These are phyloP conservation scores for Fusarium sp. DNA, from an alignment of 2,329 filamentous ascomycete genomes.

Conservation along the genomic window DNA sequence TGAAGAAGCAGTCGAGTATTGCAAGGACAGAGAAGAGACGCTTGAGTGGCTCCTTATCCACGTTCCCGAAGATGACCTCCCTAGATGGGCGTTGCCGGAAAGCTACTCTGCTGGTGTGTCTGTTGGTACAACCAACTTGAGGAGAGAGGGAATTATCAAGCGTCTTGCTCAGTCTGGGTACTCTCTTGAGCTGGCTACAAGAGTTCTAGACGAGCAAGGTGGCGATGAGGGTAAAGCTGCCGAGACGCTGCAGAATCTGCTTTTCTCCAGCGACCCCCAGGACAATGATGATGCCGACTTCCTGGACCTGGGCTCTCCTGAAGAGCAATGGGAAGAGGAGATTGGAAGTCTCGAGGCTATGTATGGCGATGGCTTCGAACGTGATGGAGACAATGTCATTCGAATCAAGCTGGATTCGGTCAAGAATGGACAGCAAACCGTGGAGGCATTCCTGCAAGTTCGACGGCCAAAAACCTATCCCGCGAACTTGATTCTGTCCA, in stretches of 20 bases:
- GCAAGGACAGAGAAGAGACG: constrained; percentile 91
- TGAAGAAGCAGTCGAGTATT: constrained; percentile 87
- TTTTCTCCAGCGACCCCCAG: constrained; percentile 41
- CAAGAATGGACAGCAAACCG: constrained; percentile 61
- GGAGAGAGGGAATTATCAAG: constrained; percentile 84
- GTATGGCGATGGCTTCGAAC: constrained; percentile 79
- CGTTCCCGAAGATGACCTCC: constrained; percentile 96
- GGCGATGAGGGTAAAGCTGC: constrained; percentile 83
- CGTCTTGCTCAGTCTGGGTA: constrained; percentile 87
- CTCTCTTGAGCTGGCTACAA: constrained; percentile 83
- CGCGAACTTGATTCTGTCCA: constrained; percentile 73
- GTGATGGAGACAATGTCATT: constrained; percentile 72
- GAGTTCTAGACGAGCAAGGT: constrained; percentile 76
- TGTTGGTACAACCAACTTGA: constrained; percentile 84
- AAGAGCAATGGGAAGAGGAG: constrained; percentile 86
- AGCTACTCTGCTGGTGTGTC: constrained; percentile 91
- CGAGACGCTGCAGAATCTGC: constrained; percentile 76
- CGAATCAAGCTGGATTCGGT: constrained; percentile 74
- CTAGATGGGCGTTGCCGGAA: constrained; percentile 90
- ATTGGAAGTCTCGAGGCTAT: constrained; percentile 86
- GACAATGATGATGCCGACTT: constrained; percentile 52
- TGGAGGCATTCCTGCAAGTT: constrained; percentile 72
- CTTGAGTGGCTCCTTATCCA: constrained; percentile 97
- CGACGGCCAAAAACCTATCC: constrained; percentile 83
- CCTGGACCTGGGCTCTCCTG: constrained; percentile 62